Evolutionary conservation across 805 yeast genomes (phyloP).

Genomic region (Kodamaea fukazawae): DNA sequence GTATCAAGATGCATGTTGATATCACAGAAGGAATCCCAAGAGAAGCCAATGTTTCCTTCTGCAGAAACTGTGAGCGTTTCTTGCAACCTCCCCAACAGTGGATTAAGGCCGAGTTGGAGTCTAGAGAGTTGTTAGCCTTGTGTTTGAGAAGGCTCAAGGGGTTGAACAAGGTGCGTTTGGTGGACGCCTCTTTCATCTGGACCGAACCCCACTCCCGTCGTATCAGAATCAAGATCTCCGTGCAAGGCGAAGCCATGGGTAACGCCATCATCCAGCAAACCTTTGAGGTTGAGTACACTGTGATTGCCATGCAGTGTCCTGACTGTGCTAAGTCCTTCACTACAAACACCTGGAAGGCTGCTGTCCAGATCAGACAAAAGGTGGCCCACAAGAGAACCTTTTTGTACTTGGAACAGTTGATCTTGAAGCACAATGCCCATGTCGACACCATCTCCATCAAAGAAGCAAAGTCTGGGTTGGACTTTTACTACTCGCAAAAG

Average conservation of each 20-base stretch:
- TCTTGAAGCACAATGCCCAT: conserved; percentile 89
- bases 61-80: conserved; percentile 96
- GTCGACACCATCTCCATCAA: conserved; percentile 89
- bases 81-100: conserved; percentile 93
- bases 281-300: conserved; percentile 91
- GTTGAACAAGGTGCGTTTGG: conserved; percentile 75
- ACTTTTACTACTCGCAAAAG: conserved; percentile 83
- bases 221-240: conserved; percentile 84
- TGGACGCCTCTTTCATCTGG: conserved; percentile 96
- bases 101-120: conserved; percentile 87
- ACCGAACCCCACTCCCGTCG: conserved; percentile 99
- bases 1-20: conserved; percentile 90
- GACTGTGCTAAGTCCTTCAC: conserved; percentile 98
- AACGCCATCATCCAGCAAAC: conserved; percentile 91
- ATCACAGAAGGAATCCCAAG: conserved; percentile 90
- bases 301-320: conserved; percentile 94
- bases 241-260: conserved; percentile 94
- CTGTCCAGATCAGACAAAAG: conserved; percentile 96
- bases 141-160: conserved; percentile 89
- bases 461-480: conserved; percentile 91
- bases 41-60: conserved; percentile 89
- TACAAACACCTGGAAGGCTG: conserved; percentile 96
- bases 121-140: conserved; percentile 87
- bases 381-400: conserved; percentile 96
- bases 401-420: conserved; percentile 91